Base-by-base conservation (phyloP, 805 yeast species). In the Clavispora vitiphila region DNA sequence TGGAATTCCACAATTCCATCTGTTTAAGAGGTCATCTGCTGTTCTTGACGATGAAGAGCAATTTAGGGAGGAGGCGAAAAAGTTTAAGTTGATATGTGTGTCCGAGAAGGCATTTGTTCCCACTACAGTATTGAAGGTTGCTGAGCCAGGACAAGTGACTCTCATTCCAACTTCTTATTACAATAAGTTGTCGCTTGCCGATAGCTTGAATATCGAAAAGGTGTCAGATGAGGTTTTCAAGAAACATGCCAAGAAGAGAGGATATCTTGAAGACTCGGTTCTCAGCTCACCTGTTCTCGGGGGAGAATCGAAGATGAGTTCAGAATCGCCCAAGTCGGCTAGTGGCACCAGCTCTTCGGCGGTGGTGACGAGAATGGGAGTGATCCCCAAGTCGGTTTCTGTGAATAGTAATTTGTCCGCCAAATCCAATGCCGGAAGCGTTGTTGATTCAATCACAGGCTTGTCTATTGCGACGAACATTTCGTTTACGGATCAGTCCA, bases 101-200 rank as follows among this genome's bases (percentile, higher is more conserved):
- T 86, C 91, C 1, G 70, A 69, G 38, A 57, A 71, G n/a, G 67
- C 80, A 2, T 82, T 76, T 50, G 66, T 83, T 46, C 80, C 86
- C 1, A 81, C 89, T 1, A 78, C 84, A 1, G 74, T 74, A 27
- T 73, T 77, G 8, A 69, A 74, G 48, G 61, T 61, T 4, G 78
- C 85, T 4, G 86, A 81, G 49, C 59, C 70, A 10, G 60, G 66
- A 4, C 75, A 77, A 46, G 80, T 82, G 25, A 81, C 80, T 44
- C 80, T 81, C 8, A 56, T 84, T 25, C 89, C 91, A 5, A 65
- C 73, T 5, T 70, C 80, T 2, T 83, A 83, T 56, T 84, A 81
- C 60, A 74, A 76, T 48, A 77, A 77, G 55, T 61, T 84, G 46
- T 56, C 76, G 22, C 71, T 74, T 41, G 70, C 64, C 18, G 77